Evolutionary conservation across 2,329 filamentous ascomycete genomes (phyloP).

Genomic region (Pseudopyricularia javanii): DNA sequence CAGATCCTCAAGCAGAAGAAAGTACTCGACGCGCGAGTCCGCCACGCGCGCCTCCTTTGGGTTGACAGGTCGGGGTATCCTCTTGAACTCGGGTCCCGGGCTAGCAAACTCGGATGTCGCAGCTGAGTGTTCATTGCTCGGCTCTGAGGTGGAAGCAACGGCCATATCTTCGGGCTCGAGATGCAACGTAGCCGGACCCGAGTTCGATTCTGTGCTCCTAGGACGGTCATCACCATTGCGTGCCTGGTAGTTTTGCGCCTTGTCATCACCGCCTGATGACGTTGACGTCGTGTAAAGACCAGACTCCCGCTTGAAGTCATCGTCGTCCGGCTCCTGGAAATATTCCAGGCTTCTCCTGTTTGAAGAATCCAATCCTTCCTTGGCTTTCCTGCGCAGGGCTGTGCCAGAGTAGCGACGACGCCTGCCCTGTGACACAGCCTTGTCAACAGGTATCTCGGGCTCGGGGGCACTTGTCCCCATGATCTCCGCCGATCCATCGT

Average conservation of each 20-base stretch:
- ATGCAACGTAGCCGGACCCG: neutral
- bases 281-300: neutral
- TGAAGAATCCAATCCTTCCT: slow-evolving; percentile 52
- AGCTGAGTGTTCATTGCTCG: slow-evolving; percentile 21
- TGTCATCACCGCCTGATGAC: neutral
- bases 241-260: neutral
- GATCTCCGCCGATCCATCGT: slow-evolving; percentile 35
- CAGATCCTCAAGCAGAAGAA: slow-evolving; percentile 84
- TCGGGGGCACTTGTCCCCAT: slow-evolving; percentile 55
- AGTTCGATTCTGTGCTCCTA: neutral
- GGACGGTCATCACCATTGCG: neutral
- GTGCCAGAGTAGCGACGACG: slow-evolving; percentile 73
- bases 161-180: neutral
- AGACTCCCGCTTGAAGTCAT: slow-evolving; percentile 60
- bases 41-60: slow-evolving; percentile 64
- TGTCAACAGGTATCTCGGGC: slow-evolving; percentile 39
- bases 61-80: slow-evolving; percentile 52
- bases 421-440: slow-evolving; percentile 12
- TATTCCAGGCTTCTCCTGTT: slow-evolving; percentile 69
- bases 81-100: slow-evolving; percentile 23
- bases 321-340: slow-evolving; percentile 79
- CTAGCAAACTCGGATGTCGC: slow-evolving; percentile 22
- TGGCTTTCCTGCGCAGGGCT: slow-evolving; percentile 61
- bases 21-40: slow-evolving; percentile 71
- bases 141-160: neutral